Evolutionary conservation across 495 filamentous ascomycete genomes (phyloP).

Genomic region (Corynascus novoguineensis): DNA sequence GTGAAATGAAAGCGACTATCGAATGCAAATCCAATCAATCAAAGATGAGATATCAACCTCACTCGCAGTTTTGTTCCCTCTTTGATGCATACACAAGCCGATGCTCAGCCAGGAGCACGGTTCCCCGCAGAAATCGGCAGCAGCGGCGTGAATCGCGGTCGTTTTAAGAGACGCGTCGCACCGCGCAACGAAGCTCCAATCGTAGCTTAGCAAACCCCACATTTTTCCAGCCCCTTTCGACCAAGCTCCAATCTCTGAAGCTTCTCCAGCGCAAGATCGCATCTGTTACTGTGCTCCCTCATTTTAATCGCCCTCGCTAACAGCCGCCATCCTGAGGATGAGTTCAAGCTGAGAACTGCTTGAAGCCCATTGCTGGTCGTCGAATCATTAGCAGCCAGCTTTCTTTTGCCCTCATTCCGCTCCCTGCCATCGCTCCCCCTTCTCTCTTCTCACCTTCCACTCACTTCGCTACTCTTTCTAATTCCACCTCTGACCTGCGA

Average conservation of each 20-base stretch:
- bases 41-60: no score
- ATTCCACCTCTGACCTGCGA: not conserved
- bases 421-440: not conserved
- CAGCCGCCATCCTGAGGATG: constrained; percentile 3
- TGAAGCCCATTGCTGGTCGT: not conserved
- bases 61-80: not conserved
- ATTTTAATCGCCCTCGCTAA: not conserved
- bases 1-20: no score
- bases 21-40: no score
- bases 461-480: not conserved
- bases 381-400: not conserved
- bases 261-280: constrained; percentile 17
- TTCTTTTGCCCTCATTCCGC: not conserved
- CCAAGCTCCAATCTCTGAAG: not conserved
- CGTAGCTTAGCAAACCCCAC: constrained; percentile 10
- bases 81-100: not conserved
- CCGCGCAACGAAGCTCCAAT: not conserved
- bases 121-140: not conserved
- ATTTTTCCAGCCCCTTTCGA: constrained; percentile 13
- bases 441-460: not conserved
- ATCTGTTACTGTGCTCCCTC: constrained; percentile 16
- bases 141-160: constrained; percentile 11
- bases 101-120: no score
- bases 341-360: not conserved
- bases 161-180: not conserved